Percentiles rank a stretch among this genome's conserved stretches.
These are phyloP conservation scores for Trichoderma semiorbis DNA, from an alignment of 2,329 filamentous ascomycete genomes.

Conservation along the genomic window DNA sequence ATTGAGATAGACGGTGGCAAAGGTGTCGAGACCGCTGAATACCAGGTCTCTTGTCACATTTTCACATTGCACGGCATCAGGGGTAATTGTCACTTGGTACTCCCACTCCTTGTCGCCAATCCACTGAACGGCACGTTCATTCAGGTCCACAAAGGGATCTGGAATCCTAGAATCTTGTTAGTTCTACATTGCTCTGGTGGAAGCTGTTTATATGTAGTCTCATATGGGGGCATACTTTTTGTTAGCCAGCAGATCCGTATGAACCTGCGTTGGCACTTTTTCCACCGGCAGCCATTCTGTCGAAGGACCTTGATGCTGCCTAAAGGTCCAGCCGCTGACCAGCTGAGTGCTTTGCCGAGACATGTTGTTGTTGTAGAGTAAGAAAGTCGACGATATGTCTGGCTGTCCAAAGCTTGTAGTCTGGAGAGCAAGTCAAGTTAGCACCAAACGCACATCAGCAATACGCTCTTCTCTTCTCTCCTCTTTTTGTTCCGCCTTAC, in stretches of 20 bases:
- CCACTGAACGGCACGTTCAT: slow-evolving; percentile 59
- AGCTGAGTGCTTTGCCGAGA: slow-evolving; percentile 14
- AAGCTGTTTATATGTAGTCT: neutral
- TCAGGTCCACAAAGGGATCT: slow-evolving; percentile 59
- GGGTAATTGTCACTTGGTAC: slow-evolving; percentile 45
- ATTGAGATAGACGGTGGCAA: slow-evolving; percentile 56
- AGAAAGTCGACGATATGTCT: neutral
- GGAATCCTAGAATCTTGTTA: slow-evolving; percentile 35
- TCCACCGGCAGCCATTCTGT: slow-evolving; percentile 34
- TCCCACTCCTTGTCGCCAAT: slow-evolving; percentile 60
- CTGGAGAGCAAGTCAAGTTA: neutral
- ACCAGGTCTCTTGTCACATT: slow-evolving; percentile 42
- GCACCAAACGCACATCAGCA: neutral
- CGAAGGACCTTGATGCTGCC: slow-evolving; percentile 25
- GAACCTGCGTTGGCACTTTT: slow-evolving; percentile 36
- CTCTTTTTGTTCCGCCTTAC: neutral
- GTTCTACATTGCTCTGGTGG: neutral
- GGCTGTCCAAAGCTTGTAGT: neutral
- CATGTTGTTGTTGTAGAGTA: neutral
- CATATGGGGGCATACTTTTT: slow-evolving; percentile 27
- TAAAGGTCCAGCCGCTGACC: slow-evolving; percentile 28
- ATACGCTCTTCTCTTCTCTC: neutral
- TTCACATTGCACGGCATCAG: neutral
- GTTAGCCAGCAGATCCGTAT: slow-evolving; percentile 37
- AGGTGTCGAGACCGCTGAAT: slow-evolving; percentile 63